A percentile compares a stretch with the other conserved stretches of the same genome.
Evolutionary conservation across 169 alveolate species (phyloP).

Genomic region (Plasmodium falciparum): DNA sequence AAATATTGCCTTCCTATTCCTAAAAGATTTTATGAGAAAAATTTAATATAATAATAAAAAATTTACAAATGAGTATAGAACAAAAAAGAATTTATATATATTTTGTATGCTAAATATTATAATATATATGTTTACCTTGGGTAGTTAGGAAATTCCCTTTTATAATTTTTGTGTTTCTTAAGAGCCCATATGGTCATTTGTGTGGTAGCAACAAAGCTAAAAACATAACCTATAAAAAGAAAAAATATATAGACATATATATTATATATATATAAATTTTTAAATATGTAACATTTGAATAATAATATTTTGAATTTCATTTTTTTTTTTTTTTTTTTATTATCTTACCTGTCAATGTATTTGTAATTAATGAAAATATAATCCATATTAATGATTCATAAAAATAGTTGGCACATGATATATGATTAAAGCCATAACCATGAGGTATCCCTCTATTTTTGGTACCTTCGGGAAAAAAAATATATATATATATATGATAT

Average conservation of each 20-base stretch:
- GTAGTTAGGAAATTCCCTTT: constrained; percentile 91
- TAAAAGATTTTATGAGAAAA: constrained; percentile 53
- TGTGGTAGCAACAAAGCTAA: constrained; percentile 84
- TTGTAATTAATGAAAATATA: constrained; percentile 88
- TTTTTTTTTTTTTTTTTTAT: not conserved
- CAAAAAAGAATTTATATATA: not conserved
- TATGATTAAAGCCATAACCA: constrained; percentile 96
- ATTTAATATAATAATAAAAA: not conserved
- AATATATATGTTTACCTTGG: constrained; percentile 80
- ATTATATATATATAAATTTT: not conserved
- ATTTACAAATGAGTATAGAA: not conserved
- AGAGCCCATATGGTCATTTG: constrained; percentile 95
- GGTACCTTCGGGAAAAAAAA: constrained; percentile 85
- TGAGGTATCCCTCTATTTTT: constrained; percentile 95
- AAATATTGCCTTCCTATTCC: constrained; percentile 90
- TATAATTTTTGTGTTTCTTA: constrained; percentile 92
- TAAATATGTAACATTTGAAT: not conserved
- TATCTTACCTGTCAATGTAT: constrained; percentile 85
- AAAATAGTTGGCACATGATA: constrained; percentile 97
- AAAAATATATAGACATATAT: constrained; percentile 1
- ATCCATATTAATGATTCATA: constrained; percentile 98
- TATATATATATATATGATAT: constrained; percentile 28
- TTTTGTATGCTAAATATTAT: no score
- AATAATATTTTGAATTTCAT: not conserved
- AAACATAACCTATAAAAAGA: constrained; percentile 79